Conservation (phyloP, 768 basidiomycete species). For the Boletus speciosus region DNA sequence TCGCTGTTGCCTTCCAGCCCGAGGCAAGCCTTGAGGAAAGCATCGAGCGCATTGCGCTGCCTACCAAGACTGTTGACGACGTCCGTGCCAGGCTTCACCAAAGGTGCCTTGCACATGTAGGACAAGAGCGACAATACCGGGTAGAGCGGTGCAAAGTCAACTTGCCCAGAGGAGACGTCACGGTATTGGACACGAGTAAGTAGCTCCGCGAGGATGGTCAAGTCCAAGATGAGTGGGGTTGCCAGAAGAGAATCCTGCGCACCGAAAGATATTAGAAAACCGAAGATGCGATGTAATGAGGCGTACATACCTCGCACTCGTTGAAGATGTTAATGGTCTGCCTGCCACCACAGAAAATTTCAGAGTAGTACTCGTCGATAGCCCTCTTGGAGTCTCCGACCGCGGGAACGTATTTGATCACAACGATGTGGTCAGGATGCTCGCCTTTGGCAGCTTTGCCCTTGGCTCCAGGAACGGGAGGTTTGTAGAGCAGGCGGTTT, state of each 20-base stretch:
- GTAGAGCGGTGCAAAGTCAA: conserved; percentile 82
- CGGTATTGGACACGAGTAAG: conserved; percentile 92
- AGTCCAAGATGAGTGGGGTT: conserved; percentile 92
- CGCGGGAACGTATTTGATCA: conserved; percentile 95
- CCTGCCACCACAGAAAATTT: conserved; percentile 94
- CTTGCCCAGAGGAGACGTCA: conserved; percentile 39
- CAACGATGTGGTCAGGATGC: conserved; percentile 95
- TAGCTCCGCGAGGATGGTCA: conserved; percentile 90
- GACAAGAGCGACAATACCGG: conserved; percentile 87
- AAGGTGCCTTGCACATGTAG: conserved; percentile 98
- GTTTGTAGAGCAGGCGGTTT: conserved; percentile 87
- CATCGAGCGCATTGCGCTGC: conserved; percentile 91
- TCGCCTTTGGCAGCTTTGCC: conserved; percentile 77
- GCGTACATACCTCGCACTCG: conserved; percentile 78
- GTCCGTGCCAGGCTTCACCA: conserved; percentile 89
- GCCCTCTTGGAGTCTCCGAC: conserved; percentile 97
- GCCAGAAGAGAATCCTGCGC: conserved; percentile 88
- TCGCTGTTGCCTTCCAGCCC: conserved; percentile 83
- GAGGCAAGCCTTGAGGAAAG: conserved; percentile 92
- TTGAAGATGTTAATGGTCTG: conserved; percentile 97
- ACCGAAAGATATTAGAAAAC: not conserved
- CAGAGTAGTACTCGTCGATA: conserved; percentile 99
- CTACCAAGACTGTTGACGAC: conserved; percentile 94
- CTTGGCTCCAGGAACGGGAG: conserved; percentile 53
- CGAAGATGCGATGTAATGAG: rapidly evolving